Percentiles rank a stretch among this genome's conserved stretches.
These are phyloP conservation scores for Scheffersomyces ergatensis DNA, from an alignment of 805 yeast species.

Conservation along the genomic window DNA sequence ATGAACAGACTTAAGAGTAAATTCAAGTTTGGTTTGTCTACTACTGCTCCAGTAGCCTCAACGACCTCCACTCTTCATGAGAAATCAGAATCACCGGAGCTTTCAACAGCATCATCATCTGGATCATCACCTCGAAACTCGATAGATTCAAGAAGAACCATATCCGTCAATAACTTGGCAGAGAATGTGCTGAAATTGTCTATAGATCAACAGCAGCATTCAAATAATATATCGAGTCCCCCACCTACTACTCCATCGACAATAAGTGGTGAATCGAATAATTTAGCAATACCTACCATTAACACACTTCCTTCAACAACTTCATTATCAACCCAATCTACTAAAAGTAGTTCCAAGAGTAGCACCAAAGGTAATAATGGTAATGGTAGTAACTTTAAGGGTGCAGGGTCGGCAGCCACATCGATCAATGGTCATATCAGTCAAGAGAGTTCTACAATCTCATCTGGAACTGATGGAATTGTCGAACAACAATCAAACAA, in stretches of 20 bases:
- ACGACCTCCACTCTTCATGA: background rate
- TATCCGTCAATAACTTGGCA: conserved; percentile 18
- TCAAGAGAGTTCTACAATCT: background rate
- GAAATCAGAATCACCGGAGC: background rate
- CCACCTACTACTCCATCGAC: background rate
- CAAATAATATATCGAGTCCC: background rate
- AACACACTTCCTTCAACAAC: background rate
- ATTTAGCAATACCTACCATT: background rate
- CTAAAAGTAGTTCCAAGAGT: background rate
- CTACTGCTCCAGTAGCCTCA: background rate
- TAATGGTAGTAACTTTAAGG: background rate
- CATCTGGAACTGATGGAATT: background rate
- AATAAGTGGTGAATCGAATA: background rate
- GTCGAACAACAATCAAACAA: background rate
- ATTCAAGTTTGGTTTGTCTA: conserved; percentile 28
- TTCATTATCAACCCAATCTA: background rate
- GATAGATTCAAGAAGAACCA: conserved; percentile 23
- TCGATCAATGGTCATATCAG: background rate
- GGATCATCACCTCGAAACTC: conserved; percentile 16
- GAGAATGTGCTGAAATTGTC: conserved; percentile 10
- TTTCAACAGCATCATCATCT: conserved; percentile 3
- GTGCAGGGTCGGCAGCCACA: background rate
- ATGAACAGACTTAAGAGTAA: conserved; percentile 34
- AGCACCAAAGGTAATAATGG: background rate
- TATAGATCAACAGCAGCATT: background rate